Evolutionary conservation across 2,329 filamentous ascomycete species (phyloP).

Genomic region (Penicillium sp.): DNA sequence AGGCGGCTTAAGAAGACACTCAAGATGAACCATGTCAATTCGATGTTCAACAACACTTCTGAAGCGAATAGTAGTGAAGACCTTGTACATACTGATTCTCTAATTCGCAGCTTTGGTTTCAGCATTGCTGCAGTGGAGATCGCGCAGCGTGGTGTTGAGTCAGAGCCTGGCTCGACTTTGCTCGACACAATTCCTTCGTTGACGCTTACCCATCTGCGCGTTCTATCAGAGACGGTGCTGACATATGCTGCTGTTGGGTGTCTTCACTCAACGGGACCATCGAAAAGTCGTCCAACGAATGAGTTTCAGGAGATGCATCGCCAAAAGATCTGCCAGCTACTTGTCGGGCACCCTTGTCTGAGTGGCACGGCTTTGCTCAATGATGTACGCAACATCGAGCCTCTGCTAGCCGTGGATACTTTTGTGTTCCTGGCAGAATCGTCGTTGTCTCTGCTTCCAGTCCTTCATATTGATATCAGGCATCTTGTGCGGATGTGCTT

Average conservation of each 20-base stretch:
- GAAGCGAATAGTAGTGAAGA: constrained; percentile 46
- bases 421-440: constrained; percentile 72
- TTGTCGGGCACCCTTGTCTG: constrained; percentile 56
- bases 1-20: constrained; percentile 56
- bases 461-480: constrained; percentile 69
- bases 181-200: constrained; percentile 83
- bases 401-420: constrained; percentile 38
- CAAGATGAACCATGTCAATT: constrained; percentile 49
- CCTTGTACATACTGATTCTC: constrained; percentile 45
- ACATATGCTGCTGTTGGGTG: constrained; percentile 79
- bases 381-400: constrained; percentile 40
- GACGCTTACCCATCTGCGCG: constrained; percentile 78
- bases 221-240: constrained; percentile 81
- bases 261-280: constrained; percentile 60
- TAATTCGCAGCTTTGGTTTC: constrained; percentile 63
- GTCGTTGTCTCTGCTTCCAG: constrained; percentile 66
- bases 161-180: constrained; percentile 69
- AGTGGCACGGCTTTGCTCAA: constrained; percentile 34
- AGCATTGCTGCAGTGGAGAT: constrained; percentile 90
- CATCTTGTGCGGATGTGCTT: constrained; percentile 85
- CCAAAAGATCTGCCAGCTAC: constrained; percentile 72
- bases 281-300: constrained; percentile 53
- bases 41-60: constrained; percentile 46
- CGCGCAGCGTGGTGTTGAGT: constrained; percentile 79
- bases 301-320: constrained; percentile 69